Evolutionary conservation across 495 filamentous ascomycete species (phyloP).

Genomic region (Daldinia bambusicola): DNA sequence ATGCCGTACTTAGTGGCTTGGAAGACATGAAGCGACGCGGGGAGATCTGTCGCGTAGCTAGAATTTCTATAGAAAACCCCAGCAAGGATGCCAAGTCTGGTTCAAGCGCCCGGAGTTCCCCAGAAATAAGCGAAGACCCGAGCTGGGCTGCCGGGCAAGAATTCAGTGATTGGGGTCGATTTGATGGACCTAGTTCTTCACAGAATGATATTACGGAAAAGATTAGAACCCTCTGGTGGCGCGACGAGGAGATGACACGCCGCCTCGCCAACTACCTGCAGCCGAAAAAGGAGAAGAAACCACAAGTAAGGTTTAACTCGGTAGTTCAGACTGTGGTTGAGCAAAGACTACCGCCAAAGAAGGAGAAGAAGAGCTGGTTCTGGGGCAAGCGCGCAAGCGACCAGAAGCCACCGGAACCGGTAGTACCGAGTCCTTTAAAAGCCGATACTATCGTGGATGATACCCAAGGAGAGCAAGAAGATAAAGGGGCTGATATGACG

Average conservation of each 20-base stretch:
- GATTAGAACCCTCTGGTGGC: conserved; percentile 52
- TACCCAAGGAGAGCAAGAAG: conserved; percentile 13
- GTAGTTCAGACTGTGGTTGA: conserved; percentile 47
- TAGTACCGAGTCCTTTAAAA: conserved; percentile 4
- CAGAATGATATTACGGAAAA: neutral
- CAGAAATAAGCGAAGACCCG: conserved; percentile 24
- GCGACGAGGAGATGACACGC: conserved; percentile 58
- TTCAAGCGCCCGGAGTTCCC: neutral
- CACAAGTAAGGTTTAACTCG: conserved; percentile 29
- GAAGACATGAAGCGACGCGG: conserved; percentile 52
- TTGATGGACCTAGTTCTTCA: conserved; percentile 32
- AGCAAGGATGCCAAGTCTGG: conserved; percentile 42
- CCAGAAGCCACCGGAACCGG: conserved; percentile 14
- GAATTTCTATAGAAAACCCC: conserved; percentile 43
- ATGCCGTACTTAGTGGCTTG: conserved; percentile 48
- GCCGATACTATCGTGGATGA: conserved; percentile 11
- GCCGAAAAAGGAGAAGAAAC: conserved; percentile 48
- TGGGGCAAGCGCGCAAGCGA: conserved; percentile 39
- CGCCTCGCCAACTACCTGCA: conserved; percentile 57
- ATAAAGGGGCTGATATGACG: conserved; percentile 49
- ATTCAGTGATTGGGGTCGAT: conserved; percentile 58
- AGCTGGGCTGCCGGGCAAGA: conserved; percentile 39
- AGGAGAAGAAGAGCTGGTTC: conserved; percentile 45
- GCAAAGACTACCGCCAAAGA: conserved; percentile 41
- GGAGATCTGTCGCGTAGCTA: conserved; percentile 49